phyloP scores from a whole-genome alignment of 345 rosid genomes.

The Physaria fendleri region DNA sequence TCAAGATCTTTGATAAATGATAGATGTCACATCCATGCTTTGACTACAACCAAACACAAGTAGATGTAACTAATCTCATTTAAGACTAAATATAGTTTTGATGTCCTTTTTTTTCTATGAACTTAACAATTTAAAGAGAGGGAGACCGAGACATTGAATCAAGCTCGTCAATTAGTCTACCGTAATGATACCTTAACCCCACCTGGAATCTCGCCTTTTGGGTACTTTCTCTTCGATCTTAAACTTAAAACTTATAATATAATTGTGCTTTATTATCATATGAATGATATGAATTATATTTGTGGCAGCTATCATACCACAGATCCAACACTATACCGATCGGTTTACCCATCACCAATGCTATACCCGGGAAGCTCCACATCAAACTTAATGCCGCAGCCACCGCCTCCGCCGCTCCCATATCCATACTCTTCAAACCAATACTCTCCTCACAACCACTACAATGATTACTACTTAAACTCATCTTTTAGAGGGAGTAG shows the following conservation, averaged over 20 bases:
- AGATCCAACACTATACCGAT: conserved; percentile 56
- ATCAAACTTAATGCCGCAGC: conserved; percentile 36
- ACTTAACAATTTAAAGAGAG: conserved; percentile 55
- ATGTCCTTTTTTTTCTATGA: conserved; percentile 14
- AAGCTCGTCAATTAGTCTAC: conserved; percentile 96
- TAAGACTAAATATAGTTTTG: conserved; percentile 5
- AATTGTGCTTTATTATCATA: background rate
- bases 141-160: conserved; percentile 97
- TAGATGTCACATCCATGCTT: conserved; percentile 26
- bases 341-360: conserved; percentile 55
- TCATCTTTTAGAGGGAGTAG: conserved; percentile 44
- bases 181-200: conserved; percentile 61
- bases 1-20: conserved; percentile 19
- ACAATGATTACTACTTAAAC: conserved; percentile 68
- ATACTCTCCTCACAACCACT: conserved; percentile 30
- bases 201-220: conserved; percentile 38
- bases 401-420: conserved; percentile 11
- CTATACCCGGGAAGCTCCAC: conserved; percentile 48
- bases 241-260: background rate
- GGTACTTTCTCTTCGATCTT: conserved; percentile 30
- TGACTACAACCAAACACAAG: conserved; percentile 10
- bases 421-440: conserved; percentile 50
- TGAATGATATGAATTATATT: background rate
- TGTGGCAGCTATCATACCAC: conserved; percentile 45
- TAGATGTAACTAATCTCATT: conserved; percentile 15